These are phyloP conservation scores for Theileria annulata DNA, from an alignment of 169 alveolate species.

Conservation along the genomic window DNA sequence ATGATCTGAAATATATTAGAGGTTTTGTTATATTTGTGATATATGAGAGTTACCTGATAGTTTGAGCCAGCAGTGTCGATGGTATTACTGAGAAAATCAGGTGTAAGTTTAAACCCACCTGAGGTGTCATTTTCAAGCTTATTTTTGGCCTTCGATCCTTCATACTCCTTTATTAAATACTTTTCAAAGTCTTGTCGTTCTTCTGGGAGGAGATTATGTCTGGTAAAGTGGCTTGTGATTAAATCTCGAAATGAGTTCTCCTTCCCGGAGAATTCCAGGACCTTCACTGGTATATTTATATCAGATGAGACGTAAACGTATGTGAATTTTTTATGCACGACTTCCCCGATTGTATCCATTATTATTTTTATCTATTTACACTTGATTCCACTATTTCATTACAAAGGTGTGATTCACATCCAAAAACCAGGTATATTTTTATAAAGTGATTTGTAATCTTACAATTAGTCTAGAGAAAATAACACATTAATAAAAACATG, in stretches of 20 bases:
- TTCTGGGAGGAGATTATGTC: slow-evolving; percentile 46
- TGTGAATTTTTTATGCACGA: slow-evolving; percentile 50
- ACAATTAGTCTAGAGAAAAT: too few species aligned
- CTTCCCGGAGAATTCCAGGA: slow-evolving; percentile 51
- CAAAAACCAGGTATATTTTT: too few species aligned
- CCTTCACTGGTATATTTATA: slow-evolving; percentile 56
- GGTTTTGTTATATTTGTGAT: neutral
- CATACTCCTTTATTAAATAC: slow-evolving; percentile 36
- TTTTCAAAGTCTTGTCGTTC: slow-evolving; percentile 54
- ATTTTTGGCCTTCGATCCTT: slow-evolving; percentile 35
- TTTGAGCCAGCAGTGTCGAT: slow-evolving; percentile 50
- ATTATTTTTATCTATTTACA: neutral
- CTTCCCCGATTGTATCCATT: slow-evolving; percentile 58
- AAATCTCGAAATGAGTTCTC: slow-evolving; percentile 49
- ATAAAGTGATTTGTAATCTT: too few species aligned
- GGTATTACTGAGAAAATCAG: slow-evolving; percentile 41
- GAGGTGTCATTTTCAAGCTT: slow-evolving; percentile 15
- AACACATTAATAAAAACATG: too few species aligned
- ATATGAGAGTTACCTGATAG: slow-evolving; percentile 41
- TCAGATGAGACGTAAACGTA: slow-evolving; percentile 61
- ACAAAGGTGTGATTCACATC: too few species aligned
- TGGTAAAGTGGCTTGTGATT: slow-evolving; percentile 46
- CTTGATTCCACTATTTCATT: too few species aligned
- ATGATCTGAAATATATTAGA: slow-evolving; percentile 71
- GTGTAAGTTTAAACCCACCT: slow-evolving; percentile 23